Evolutionary conservation across 768 basidiomycete species (phyloP).

Genomic region (Termitomyces sp.): DNA sequence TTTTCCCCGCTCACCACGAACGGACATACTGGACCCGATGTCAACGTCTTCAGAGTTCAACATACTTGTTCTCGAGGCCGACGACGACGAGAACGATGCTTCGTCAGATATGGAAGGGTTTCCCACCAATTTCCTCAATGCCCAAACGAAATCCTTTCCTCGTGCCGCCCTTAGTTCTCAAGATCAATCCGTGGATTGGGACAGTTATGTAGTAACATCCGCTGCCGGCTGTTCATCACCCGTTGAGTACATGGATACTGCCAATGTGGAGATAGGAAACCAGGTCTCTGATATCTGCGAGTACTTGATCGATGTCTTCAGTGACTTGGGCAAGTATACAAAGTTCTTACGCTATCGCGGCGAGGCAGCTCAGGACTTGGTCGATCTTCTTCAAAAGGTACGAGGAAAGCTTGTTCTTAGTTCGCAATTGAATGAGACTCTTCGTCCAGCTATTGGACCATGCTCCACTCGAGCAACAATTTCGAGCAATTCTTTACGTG

Average conservation of each 20-base stretch:
- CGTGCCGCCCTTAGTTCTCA: background rate
- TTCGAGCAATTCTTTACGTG: constrained; percentile 18
- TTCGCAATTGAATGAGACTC: background rate
- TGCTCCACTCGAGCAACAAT: constrained; percentile 8
- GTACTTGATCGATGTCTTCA: constrained; percentile 15
- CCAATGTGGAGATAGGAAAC: background rate
- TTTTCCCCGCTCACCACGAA: background rate
- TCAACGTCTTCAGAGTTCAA: background rate
- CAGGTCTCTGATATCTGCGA: constrained; percentile 16
- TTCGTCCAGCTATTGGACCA: constrained; percentile 19
- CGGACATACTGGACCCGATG: background rate
- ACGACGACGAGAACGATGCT: background rate
- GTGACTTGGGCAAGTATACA: constrained; percentile 18
- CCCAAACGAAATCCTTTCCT: constrained; percentile 4
- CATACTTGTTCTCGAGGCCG: background rate
- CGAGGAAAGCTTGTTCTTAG: constrained; percentile 3
- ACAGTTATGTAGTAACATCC: constrained; percentile 8
- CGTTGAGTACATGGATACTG: background rate
- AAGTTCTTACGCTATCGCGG: constrained; percentile 18
- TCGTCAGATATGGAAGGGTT: constrained; percentile 1
- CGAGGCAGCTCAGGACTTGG: constrained; percentile 18
- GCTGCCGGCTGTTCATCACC: constrained; percentile 1
- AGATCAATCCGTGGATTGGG: constrained; percentile 7
- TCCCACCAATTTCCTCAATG: constrained; percentile 2
- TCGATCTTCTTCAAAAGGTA: constrained; percentile 28